A percentile compares a stretch with the other conserved stretches of the same genome.
phyloP scores from a whole-genome alignment of 352 stramenopile genomes.

The Pythium dissotocum region DNA sequence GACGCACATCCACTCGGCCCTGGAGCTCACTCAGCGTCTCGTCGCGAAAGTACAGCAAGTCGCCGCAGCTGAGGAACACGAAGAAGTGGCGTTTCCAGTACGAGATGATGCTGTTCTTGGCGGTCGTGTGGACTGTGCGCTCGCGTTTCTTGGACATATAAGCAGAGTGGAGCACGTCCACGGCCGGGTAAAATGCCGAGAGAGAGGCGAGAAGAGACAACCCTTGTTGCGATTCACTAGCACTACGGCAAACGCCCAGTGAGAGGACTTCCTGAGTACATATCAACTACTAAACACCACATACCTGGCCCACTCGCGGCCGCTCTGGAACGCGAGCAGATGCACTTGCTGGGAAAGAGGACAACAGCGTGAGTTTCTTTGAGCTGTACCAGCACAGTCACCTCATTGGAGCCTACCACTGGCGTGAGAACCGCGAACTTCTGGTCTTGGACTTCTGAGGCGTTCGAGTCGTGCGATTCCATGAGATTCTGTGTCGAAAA shows the following conservation, averaged over 20 bases:
- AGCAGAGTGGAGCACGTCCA: constrained; percentile 68
- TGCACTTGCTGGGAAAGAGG: constrained; percentile 54
- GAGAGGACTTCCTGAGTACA: background rate
- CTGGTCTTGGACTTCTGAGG: constrained; percentile 61
- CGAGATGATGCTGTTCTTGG: constrained; percentile 77
- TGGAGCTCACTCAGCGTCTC: constrained; percentile 71
- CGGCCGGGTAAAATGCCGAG: constrained; percentile 72
- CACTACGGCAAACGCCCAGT: constrained; percentile 27
- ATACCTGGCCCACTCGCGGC: constrained; percentile 65
- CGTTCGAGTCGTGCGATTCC: constrained; percentile 48
- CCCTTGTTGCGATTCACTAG: constrained; percentile 76
- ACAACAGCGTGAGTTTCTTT: background rate
- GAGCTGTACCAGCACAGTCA: background rate
- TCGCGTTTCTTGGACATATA: constrained; percentile 80
- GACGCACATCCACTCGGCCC: constrained; percentile 72
- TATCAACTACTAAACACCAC: background rate
- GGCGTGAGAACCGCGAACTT: constrained; percentile 78
- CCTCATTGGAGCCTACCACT: constrained; percentile 35
- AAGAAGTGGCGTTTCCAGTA: constrained; percentile 87
- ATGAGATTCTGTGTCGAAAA: constrained; percentile 44
- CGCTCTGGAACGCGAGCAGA: constrained; percentile 74
- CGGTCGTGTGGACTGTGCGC: constrained; percentile 57
- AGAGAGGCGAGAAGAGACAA: constrained; percentile 72
- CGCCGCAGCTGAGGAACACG: constrained; percentile 68
- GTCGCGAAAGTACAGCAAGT: constrained; percentile 80